Evolutionary conservation across 495 filamentous ascomycete species (phyloP).

Genomic region (Neurospora sp.): DNA sequence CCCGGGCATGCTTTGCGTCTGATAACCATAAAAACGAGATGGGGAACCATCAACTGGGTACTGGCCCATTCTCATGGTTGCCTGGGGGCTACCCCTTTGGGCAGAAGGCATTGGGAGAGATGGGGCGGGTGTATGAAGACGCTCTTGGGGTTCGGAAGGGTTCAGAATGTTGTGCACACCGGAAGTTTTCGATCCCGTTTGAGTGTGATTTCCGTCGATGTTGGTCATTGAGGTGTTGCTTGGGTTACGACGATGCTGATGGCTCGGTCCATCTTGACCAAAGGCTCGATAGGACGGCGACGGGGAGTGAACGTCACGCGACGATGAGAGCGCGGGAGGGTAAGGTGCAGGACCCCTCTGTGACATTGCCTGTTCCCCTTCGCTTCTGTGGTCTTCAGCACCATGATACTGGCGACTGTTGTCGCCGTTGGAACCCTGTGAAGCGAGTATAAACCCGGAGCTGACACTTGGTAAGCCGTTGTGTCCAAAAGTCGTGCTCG

Average conservation of each 20-base stretch:
- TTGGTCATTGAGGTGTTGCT: conserved; percentile 14
- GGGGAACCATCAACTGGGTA: conserved; percentile 23
- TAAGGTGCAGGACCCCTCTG: conserved; percentile 42
- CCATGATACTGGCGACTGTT: conserved; percentile 44
- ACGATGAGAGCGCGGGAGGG: conserved; percentile 28
- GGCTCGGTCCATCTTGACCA: conserved; percentile 14
- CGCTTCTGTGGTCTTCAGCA: conserved; percentile 35
- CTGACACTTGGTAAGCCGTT: conserved; percentile 24
- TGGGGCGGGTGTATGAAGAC: conserved; percentile 10
- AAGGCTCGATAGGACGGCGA: conserved; percentile 15
- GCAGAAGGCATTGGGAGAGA: conserved; percentile 7
- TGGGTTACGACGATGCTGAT: conserved; percentile 22
- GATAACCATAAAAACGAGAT: conserved; percentile 20
- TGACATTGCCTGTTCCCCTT: conserved; percentile 53
- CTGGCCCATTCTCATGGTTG: conserved; percentile 16
- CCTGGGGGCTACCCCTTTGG: conserved; percentile 6
- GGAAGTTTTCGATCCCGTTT: conserved; percentile 30
- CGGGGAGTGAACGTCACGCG: conserved; percentile 16
- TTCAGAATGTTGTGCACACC: conserved; percentile 45
- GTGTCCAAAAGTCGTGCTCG: conserved; percentile 13
- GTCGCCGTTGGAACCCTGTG: conserved; percentile 8
- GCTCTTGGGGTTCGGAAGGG: conserved; percentile 26
- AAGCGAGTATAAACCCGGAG: conserved; percentile 10
- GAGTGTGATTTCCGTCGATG: conserved; percentile 25
- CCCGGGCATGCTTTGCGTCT: conserved; percentile 15